These are phyloP conservation scores for Naganishia cerealis DNA, from an alignment of 1,284 basidiomycete genomes.

Conservation along the genomic window DNA sequence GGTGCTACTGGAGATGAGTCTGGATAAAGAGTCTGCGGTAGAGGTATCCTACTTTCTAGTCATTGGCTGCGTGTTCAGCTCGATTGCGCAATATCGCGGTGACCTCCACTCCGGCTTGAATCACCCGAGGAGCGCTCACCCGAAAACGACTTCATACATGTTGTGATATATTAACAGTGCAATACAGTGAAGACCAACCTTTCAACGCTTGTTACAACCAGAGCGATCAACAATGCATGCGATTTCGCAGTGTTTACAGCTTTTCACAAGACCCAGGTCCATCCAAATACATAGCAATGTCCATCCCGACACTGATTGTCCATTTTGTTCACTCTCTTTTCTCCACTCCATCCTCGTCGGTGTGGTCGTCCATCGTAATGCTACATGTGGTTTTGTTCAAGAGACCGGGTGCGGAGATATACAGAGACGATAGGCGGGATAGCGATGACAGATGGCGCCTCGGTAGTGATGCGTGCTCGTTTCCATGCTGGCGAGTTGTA, in stretches of 20 bases:
- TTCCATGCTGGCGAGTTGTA: background rate
- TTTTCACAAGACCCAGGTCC: background rate
- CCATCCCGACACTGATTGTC: background rate
- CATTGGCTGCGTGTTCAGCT: background rate
- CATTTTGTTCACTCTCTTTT: background rate
- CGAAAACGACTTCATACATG: background rate
- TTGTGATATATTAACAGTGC: background rate
- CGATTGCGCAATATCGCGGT: constrained; percentile 6
- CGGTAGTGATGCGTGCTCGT: constrained; percentile 6
- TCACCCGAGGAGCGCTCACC: background rate
- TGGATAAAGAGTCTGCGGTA: background rate
- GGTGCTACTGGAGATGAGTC: background rate
- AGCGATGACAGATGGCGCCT: background rate
- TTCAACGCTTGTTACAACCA: background rate
- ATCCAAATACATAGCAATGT: constrained; percentile 4
- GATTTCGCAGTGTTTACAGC: background rate
- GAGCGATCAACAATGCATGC: background rate
- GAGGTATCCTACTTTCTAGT: background rate
- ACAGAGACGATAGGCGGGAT: too few relatives aligned
- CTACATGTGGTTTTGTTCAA: constrained; percentile 1
- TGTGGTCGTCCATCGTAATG: constrained; percentile 1
- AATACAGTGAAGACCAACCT: constrained; percentile 15
- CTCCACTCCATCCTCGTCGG: background rate
- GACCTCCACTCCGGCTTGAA: background rate
- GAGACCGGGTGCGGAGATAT: background rate